Evolutionary conservation across 2,329 filamentous ascomycete genomes (phyloP).

Genomic region (Neonectria neomacrospora): DNA sequence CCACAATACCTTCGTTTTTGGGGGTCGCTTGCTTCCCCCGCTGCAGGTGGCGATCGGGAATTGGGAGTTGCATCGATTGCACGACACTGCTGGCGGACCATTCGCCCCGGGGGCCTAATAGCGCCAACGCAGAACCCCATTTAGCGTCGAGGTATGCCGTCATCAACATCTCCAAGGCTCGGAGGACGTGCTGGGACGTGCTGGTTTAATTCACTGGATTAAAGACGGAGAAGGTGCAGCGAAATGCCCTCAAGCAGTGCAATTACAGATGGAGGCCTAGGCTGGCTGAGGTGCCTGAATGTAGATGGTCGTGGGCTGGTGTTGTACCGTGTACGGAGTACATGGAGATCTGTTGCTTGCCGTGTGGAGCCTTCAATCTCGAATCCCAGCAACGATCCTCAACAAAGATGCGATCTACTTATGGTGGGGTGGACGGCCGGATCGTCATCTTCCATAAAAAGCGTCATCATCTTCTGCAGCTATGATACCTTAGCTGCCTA

Average conservation of each 20-base stretch:
- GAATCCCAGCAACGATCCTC: neutral
- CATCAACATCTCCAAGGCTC: neutral
- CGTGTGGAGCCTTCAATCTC: neutral
- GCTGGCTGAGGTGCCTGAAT: neutral
- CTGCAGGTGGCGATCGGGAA: conserved; percentile 3
- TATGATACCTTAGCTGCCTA: neutral
- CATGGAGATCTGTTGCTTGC: neutral
- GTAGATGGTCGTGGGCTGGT: neutral
- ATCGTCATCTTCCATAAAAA: neutral
- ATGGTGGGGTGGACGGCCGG: neutral
- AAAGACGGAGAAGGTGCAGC: neutral
- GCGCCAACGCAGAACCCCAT: neutral
- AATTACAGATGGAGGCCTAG: neutral
- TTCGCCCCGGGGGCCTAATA: neutral
- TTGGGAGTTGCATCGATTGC: neutral
- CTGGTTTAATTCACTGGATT: neutral
- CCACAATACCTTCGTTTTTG: neutral
- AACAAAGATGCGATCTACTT: neutral
- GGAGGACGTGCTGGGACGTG: no score
- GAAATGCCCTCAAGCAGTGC: no score
- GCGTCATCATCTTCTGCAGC: neutral
- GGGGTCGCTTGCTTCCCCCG: neutral
- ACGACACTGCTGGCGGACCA: neutral
- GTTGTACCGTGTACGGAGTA: neutral
- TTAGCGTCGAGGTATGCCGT: conserved; percentile 2